Conservation (phyloP, 441 rosid genomes). For the Macaranga tanarius region DNA sequence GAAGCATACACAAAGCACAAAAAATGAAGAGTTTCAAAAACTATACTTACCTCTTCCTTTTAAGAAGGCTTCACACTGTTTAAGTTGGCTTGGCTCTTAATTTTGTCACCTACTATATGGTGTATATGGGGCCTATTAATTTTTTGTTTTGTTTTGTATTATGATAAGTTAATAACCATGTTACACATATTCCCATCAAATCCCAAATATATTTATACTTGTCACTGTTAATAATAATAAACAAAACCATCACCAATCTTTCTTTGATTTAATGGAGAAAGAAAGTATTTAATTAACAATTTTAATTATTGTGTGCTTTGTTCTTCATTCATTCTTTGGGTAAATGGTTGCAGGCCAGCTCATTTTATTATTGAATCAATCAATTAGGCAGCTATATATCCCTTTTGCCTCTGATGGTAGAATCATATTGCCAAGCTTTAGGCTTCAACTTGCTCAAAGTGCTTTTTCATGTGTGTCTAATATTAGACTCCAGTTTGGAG, state of each 20-base stretch:
- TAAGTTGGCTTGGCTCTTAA: slow-evolving; percentile 22
- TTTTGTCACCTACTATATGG: slow-evolving; percentile 15
- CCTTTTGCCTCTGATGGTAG: background rate
- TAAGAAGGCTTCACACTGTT: slow-evolving; percentile 33
- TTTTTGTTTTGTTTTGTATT: background rate
- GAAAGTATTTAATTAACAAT: slow-evolving; percentile 4
- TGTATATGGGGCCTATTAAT: slow-evolving; percentile 17
- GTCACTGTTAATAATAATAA: background rate
- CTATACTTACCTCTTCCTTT: slow-evolving; percentile 27
- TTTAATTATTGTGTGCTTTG: background rate
- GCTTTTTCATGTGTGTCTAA: no score
- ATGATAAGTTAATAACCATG: background rate
- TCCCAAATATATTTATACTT: background rate
- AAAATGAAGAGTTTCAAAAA: slow-evolving; percentile 49
- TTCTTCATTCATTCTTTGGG: background rate
- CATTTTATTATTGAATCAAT: background rate
- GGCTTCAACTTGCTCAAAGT: no score
- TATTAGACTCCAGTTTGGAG: no score
- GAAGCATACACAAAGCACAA: slow-evolving; percentile 45
- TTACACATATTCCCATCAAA: slow-evolving; percentile 1
- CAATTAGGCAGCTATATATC: background rate
- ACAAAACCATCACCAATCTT: background rate
- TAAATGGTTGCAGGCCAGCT: slow-evolving; percentile 9
- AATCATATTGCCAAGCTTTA: background rate
- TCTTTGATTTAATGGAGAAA: background rate